These are phyloP conservation scores for Atalantia buxifolia DNA, from an alignment of 345 rosid species.

Conservation along the genomic window DNA sequence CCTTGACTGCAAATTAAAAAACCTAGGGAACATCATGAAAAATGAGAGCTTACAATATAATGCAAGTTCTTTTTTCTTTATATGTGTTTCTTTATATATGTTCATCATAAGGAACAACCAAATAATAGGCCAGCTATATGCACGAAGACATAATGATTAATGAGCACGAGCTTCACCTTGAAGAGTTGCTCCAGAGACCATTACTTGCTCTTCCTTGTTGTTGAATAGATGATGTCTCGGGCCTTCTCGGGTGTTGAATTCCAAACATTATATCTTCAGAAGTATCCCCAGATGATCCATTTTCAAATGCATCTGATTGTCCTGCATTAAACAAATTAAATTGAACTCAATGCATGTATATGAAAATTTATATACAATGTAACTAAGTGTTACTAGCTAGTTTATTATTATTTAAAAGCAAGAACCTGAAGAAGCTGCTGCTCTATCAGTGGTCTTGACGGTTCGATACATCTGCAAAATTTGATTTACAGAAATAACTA, in stretches of 20 bases:
- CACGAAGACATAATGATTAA: background rate
- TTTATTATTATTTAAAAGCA: background rate
- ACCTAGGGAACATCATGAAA: background rate
- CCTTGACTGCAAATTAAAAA: background rate
- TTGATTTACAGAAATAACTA: background rate
- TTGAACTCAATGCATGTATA: background rate
- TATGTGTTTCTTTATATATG: background rate
- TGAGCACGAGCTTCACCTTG: conserved; percentile 32
- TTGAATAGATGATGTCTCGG: conserved; percentile 38
- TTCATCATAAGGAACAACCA: background rate
- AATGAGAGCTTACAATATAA: background rate
- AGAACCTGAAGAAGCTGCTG: conserved; percentile 67
- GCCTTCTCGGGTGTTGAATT: conserved; percentile 50
- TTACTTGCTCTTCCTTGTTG: conserved; percentile 41
- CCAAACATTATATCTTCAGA: conserved; percentile 87
- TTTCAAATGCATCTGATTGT: conserved; percentile 68
- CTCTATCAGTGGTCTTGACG: conserved; percentile 63
- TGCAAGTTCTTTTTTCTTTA: background rate
- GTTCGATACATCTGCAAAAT: conserved; percentile 67
- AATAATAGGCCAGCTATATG: background rate
- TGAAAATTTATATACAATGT: background rate
- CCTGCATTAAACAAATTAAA: conserved; percentile 26
- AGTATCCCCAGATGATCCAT: conserved; percentile 81
- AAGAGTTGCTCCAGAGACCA: conserved; percentile 74
- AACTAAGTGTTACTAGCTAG: background rate